Evolutionary conservation across 2,329 filamentous ascomycete species (phyloP), one percentile per base, ranked within the genome.

Genomic region (Fusarium nisikadoi): DNA sequence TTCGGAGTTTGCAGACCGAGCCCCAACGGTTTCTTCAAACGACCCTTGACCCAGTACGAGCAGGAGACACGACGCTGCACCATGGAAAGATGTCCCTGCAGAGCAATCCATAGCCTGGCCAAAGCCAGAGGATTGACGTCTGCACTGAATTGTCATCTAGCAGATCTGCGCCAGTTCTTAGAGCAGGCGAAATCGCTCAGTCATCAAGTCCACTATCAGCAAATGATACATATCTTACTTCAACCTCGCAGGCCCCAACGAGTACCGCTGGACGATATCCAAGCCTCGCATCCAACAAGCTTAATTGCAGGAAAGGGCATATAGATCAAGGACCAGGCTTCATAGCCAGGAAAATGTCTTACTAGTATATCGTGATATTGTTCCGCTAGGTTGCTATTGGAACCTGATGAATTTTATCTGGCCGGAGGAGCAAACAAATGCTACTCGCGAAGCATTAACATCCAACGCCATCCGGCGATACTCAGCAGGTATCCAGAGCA

Each of bases 111-210:
- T 43, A 20, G 12, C n/a, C 16, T 42, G 27, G 8, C 50, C 0
- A 25, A 25, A 25, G 35, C 16, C 36, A 41, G 10, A 39, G 14
- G 23, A 11, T 20, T 54, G 1, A 31, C 41, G 25, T 36, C 36
- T 23, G 36, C 20, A 3, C 62, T 79, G 3, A 79, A 77, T 38
- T 47, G 57, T 19, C 77, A 79, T 42, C 54, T 78, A 8, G 64
- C 58, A 20, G 58, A 68, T 17, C 41, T 79, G 3, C 75, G 70
- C 12, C 41, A 60, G 8, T 68, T 80, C 1, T 63, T 80, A n/a
- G 53, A 72, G 20, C 66, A 73, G 53, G 77, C 76, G 9, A 77
- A 74, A 41, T 46, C 70, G 11, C 64, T 75, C 25, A 57, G 72
- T 16, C 76, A 74, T 42, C 72, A 77, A 31, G 65, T 78, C 23